These are phyloP conservation scores for Eucalyptus grandis DNA, from an alignment of 345 rosid species.

Conservation along the genomic window DNA sequence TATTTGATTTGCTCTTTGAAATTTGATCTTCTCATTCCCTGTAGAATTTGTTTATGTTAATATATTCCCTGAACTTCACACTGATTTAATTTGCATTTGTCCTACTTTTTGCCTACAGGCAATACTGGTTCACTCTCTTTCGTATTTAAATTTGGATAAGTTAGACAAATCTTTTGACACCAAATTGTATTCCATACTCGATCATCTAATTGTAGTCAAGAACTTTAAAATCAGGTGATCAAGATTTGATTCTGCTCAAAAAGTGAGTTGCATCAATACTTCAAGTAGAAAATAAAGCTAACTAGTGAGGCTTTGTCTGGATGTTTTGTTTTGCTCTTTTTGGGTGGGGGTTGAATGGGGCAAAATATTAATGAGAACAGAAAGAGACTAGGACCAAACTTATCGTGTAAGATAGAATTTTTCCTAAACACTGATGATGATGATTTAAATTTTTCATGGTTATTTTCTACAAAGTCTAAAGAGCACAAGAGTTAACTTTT, in stretches of 20 bases:
- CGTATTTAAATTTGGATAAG: background rate
- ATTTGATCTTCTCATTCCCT: background rate
- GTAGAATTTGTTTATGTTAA: background rate
- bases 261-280: background rate
- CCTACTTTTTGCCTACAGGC: background rate
- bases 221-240: background rate
- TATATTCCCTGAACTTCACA: background rate
- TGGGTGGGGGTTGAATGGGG: background rate
- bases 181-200: background rate
- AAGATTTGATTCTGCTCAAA: background rate
- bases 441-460: background rate
- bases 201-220: background rate
- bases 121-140: background rate
- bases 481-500: background rate
- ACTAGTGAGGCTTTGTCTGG: background rate
- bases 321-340: background rate
- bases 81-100: background rate
- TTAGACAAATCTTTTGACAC: background rate
- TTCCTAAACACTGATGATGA: background rate
- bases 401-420: background rate
- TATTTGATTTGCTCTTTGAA: background rate
- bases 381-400: background rate
- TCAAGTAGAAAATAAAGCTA: background rate
- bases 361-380: background rate
- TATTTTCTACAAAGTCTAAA: background rate